These are phyloP conservation scores for Sugiyamaella novakii DNA, from an alignment of 1,139 yeast genomes.

Conservation along the genomic window DNA sequence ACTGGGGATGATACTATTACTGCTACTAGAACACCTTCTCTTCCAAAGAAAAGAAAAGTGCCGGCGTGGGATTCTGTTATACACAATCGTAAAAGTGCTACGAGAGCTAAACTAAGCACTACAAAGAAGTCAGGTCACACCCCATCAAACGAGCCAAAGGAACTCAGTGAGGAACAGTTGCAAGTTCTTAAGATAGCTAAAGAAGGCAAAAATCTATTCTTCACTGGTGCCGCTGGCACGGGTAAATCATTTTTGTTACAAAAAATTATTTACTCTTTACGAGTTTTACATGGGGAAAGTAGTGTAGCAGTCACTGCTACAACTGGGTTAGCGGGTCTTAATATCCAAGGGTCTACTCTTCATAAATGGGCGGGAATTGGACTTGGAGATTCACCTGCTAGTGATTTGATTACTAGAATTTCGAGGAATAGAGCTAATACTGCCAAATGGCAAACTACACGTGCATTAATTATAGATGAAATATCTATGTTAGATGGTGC, in stretches of 20 bases:
- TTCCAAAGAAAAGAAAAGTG: slow-evolving; percentile 9
- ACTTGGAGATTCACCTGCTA: slow-evolving; percentile 57
- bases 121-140: background rate
- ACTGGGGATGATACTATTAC: background rate
- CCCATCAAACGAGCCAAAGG: background rate
- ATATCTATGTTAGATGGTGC: slow-evolving; percentile 78
- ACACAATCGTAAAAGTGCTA: slow-evolving; percentile 9
- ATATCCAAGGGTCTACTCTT: slow-evolving; percentile 80
- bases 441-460: slow-evolving; percentile 61
- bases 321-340: slow-evolving; percentile 88
- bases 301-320: slow-evolving; percentile 83
- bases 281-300: slow-evolving; percentile 45
- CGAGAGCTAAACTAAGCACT: background rate
- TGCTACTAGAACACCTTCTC: background rate
- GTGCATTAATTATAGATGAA: slow-evolving; percentile 75
- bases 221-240: slow-evolving; percentile 96
- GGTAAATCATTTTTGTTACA: slow-evolving; percentile 82
- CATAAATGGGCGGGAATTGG: slow-evolving; percentile 82
- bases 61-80: slow-evolving; percentile 11
- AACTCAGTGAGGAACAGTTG: slow-evolving; percentile 27
- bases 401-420: slow-evolving; percentile 49
- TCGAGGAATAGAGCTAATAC: slow-evolving; percentile 45
- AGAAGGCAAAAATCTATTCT: slow-evolving; percentile 49
- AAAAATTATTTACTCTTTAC: slow-evolving; percentile 54
- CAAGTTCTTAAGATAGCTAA: slow-evolving; percentile 21